A percentile compares a stretch with the other conserved stretches of the same genome.
phyloP scores from a whole-genome alignment of 257 asterid genomes.

The Leonotis leonurus region DNA sequence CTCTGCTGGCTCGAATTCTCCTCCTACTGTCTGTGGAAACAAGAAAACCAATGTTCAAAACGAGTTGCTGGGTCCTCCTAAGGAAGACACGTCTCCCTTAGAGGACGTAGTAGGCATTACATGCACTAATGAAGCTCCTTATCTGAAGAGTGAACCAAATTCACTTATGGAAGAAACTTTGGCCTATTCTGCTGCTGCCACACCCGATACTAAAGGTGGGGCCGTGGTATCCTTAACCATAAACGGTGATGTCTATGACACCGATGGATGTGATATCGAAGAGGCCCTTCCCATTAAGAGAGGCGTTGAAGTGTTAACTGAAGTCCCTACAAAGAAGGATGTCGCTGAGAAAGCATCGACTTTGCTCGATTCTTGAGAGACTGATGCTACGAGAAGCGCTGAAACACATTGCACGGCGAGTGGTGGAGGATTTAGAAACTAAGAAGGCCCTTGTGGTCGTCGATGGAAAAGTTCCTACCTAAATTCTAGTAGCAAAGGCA shows the following conservation, averaged over 20 bases:
- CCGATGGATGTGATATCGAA: neutral
- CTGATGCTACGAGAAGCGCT: neutral
- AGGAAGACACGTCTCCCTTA: slow-evolving; percentile 6
- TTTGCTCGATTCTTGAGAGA: neutral
- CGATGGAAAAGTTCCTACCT: too few relatives aligned
- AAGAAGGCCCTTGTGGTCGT: too few relatives aligned
- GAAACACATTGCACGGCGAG: slow-evolving; percentile 9
- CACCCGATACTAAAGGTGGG: neutral
- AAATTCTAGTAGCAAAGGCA: too few relatives aligned
- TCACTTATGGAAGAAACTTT: slow-evolving; percentile 5
- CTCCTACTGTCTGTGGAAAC: neutral
- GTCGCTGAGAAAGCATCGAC: neutral
- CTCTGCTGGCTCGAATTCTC: slow-evolving; percentile 5
- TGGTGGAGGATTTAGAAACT: too few relatives aligned
- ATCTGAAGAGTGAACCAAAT: neutral
- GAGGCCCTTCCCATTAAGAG: neutral
- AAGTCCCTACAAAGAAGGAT: neutral
- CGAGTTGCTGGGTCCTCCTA: slow-evolving; percentile 6
- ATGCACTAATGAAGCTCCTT: slow-evolving; percentile 9
- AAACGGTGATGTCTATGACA: neutral
- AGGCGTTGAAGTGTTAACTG: neutral
- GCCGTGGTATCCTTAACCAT: neutral
- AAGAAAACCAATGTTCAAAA: neutral
- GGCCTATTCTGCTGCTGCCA: neutral
- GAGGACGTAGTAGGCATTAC: neutral